Evolutionary conservation across 305 asterid genomes (phyloP).

Genomic region (Solanum hybrid): DNA sequence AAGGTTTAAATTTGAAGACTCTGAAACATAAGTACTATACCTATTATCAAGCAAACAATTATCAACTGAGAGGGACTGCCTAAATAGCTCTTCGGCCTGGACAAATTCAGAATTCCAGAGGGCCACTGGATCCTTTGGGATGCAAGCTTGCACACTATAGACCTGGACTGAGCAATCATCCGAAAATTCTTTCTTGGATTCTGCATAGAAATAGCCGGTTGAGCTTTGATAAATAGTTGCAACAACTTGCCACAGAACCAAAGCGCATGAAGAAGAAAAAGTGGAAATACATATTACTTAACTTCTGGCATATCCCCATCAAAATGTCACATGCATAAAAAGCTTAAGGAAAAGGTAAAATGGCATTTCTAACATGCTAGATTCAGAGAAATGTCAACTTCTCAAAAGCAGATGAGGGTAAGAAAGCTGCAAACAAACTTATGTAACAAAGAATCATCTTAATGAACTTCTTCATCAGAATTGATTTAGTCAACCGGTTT

Average conservation of each 20-base stretch:
- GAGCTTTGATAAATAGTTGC: not conserved
- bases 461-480: not conserved
- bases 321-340: not conserved
- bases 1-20: not conserved
- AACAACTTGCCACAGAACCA: not conserved
- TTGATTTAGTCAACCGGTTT: not conserved
- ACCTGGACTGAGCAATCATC: slow-evolving; percentile 68
- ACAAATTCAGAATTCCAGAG: slow-evolving; percentile 89
- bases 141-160: slow-evolving; percentile 80
- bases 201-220: slow-evolving; percentile 30
- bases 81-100: slow-evolving; percentile 77
- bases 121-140: slow-evolving; percentile 88
- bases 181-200: slow-evolving; percentile 61
- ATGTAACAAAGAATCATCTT: not conserved
- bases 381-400: not conserved
- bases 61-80: slow-evolving; percentile 47
- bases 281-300: not conserved
- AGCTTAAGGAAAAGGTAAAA: not conserved
- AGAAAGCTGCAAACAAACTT: not conserved
- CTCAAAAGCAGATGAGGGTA: not conserved
- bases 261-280: not conserved
- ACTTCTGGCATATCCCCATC: not conserved
- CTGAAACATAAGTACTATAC: not conserved
- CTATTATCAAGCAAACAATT: slow-evolving; percentile 74
- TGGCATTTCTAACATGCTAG: not conserved